Conservation (phyloP, 805 yeast genomes). For the Starmerella bacillaris region DNA sequence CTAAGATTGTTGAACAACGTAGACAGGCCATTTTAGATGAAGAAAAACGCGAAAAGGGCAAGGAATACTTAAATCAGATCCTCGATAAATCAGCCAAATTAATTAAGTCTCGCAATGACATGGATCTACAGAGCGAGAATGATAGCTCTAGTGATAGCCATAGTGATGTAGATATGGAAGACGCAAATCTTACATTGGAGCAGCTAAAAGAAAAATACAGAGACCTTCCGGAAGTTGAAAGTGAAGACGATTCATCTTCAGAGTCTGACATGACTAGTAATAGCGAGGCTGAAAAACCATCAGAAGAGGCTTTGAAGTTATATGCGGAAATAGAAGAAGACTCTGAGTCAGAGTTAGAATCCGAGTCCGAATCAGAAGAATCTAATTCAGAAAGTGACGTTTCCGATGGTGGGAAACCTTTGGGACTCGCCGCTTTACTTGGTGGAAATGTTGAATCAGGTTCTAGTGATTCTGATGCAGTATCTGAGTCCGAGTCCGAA, state of each 20-base stretch:
- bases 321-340: constrained; percentile 18
- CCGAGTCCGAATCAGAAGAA: constrained; percentile 14
- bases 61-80: constrained; percentile 72
- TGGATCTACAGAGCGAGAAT: constrained; percentile 18
- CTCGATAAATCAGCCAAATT: constrained; percentile 80
- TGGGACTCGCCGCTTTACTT: constrained; percentile 8
- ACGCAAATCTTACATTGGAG: constrained; percentile 31
- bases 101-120: constrained; percentile 55
- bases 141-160: constrained; percentile 23
- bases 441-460: constrained; percentile 11
- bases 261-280: too few relatives aligned
- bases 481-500: not conserved
- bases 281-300: too few relatives aligned
- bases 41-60: constrained; percentile 60
- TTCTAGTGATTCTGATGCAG: constrained; percentile 11
- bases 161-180: constrained; percentile 21
- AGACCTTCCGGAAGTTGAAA: constrained; percentile 19
- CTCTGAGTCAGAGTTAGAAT: constrained; percentile 21
- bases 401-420: constrained; percentile 8
- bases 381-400: too few relatives aligned
- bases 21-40: constrained; percentile 50
- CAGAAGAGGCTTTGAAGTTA: constrained; percentile 7
- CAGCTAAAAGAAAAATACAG: constrained; percentile 41
- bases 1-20: constrained; percentile 53
- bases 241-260: too few relatives aligned